Base-by-base conservation (phyloP, 1,284 basidiomycete genomes). In the Afroboletus lepidellus region DNA sequence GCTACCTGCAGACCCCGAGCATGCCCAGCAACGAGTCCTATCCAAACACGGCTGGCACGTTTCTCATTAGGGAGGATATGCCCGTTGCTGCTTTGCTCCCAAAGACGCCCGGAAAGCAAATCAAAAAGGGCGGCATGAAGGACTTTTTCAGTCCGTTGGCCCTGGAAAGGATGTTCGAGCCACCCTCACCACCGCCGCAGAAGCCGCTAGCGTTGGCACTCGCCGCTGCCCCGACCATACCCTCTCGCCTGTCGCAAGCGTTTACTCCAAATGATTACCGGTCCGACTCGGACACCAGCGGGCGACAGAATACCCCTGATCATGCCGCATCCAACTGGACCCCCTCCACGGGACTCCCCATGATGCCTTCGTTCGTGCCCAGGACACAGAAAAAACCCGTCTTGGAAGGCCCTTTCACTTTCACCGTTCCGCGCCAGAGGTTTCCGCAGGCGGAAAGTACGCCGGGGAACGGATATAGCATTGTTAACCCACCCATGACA, bases 151-250 rank as follows among this genome's bases (percentile, higher is more conserved):
- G 84, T 48, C 90, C 91, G 0, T 69, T 93, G 50, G 84, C 87
- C 5, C 77, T 95, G 11, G 92, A 95, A 70, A 79, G 79, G 48
- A 92, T 95, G 90, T 95, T 95, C 60, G 88, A 94, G 57, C 92
- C 93, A 7, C 93, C 93, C 0, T 89, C 90, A 3, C 88, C 87
- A 2, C 85, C 84, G 0, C 62, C 64, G 8, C 57, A 65, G 11
- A 60, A 62, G 51, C 56, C 63, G 15, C 41, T 57, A 47, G 51
- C 52, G 32, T 60, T 60, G 44, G 55, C 69, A n/a, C 56, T 62
- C 32, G 59, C 62, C 8, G 62, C 66, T 50, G 63, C 67, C 8
- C 71, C 70, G 12, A 42, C 64, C 11, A 55, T 74, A 0, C 70
- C 72, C 8, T 72, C 73, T n/a, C 73, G 69, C 29, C 59, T 74